A percentile compares a stretch with the other conserved stretches of the same genome.
Conservation (phyloP, 805 yeast species). For the Phaffomyces thermotolerans region DNA sequence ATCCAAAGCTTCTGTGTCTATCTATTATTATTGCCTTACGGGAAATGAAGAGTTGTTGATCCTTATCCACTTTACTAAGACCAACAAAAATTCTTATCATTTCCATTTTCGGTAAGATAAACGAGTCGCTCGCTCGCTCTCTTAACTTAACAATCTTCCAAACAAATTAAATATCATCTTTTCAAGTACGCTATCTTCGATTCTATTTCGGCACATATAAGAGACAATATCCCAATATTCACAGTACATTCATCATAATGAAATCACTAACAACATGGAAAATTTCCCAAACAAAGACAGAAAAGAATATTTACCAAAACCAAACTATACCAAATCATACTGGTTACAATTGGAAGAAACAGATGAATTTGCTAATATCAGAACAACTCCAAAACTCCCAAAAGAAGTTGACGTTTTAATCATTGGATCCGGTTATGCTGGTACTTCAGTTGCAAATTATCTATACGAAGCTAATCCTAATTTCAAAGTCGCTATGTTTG, state of each 20-base stretch:
- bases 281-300: constrained; percentile 1
- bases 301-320: constrained; percentile 13
- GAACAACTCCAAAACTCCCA: constrained; percentile 25
- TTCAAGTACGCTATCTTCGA: too few relatives aligned
- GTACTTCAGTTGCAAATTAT: constrained; percentile 33
- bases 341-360: constrained; percentile 12
- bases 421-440: constrained; percentile 41
- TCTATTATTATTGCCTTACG: too few relatives aligned
- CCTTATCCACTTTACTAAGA: too few relatives aligned
- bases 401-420: constrained; percentile 31
- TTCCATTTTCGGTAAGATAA: background rate
- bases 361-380: constrained; percentile 11
- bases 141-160: too few relatives aligned
- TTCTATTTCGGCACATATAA: too few relatives aligned
- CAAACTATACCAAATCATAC: constrained; percentile 14
- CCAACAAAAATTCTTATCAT: background rate
- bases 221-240: too few relatives aligned
- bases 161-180: background rate
- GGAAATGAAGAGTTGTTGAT: too few relatives aligned
- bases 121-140: background rate
- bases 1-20: too few relatives aligned
- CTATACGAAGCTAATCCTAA: constrained; percentile 24
- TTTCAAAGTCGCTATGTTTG: constrained; percentile 27
- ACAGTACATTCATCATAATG: background rate
- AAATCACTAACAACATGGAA: background rate